These are phyloP conservation scores for Hirsutella thompsonii DNA, from an alignment of 2,329 filamentous ascomycete genomes.

Conservation along the genomic window DNA sequence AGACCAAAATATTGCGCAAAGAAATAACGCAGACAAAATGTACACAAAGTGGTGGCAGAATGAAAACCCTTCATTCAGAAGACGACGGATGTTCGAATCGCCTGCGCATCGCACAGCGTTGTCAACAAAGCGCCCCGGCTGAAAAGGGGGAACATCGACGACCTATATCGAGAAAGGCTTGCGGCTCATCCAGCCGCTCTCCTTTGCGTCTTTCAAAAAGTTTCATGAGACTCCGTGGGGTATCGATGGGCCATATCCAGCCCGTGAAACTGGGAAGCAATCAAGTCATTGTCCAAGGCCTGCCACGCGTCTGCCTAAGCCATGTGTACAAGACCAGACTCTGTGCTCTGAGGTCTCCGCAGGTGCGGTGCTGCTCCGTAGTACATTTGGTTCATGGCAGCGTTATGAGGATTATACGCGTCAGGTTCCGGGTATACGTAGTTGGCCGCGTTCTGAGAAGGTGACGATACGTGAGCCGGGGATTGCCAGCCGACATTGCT, in stretches of 20 bases:
- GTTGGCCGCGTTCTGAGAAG: constrained; percentile 51
- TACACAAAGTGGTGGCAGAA: too few species aligned
- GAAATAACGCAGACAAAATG: too few species aligned
- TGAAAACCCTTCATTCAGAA: too few species aligned
- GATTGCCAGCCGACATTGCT: constrained; percentile 73
- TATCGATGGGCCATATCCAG: constrained; percentile 8
- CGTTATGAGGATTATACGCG: constrained; percentile 43
- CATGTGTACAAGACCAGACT: constrained; percentile 40
- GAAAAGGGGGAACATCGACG: too few species aligned
- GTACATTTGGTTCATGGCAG: constrained; percentile 55
- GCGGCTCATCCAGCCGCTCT: too few species aligned
- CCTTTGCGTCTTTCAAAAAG: not conserved
- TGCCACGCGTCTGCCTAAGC: constrained; percentile 15
- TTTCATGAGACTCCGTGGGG: constrained; percentile 8
- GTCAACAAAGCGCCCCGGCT: too few species aligned
- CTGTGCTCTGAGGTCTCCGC: constrained; percentile 62
- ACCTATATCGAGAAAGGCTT: too few species aligned
- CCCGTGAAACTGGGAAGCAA: not conserved
- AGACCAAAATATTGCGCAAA: too few species aligned
- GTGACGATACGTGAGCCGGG: constrained; percentile 60
- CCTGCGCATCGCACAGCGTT: too few species aligned
- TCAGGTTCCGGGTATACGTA: constrained; percentile 82
- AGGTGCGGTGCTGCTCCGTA: constrained; percentile 53
- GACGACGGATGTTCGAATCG: too few species aligned
- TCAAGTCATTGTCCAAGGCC: not conserved